Base-by-base conservation (phyloP, 1,139 yeast genomes). In the Meyerozyma sp. region DNA sequence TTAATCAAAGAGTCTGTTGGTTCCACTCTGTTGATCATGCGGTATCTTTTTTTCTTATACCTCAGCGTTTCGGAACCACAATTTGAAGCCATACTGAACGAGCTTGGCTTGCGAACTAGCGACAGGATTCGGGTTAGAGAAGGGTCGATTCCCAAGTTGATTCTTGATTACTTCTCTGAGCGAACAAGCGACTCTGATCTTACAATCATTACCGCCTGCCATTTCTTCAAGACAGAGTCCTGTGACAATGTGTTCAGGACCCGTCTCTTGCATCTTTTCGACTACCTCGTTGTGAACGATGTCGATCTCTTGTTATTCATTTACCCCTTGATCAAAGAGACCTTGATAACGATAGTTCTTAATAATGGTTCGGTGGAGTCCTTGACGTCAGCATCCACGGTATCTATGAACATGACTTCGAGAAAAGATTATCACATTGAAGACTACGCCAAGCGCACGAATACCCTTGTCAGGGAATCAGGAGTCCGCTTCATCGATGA, bases 1-100 rank as follows among this genome's bases (percentile, higher is more conserved):
- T 61, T 74, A 68, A 70, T 40, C 61, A 32, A 18, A 10, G 37
- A 20, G 11, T 10, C 26, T 20, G 37, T 23, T 8, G 21, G 26
- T 34, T 16, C 25, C 25, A 9, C 26, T 11, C 11, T 21, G 25
- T 10, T 18, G 26, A 68, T 48, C 45, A 64, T 50, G 53, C 75
- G 54, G 4, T 84, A 79, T 54, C 61, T 85, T 47, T 71, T 80
- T 40, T 73, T 84, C 53, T 59, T 84, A 11, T 85, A 70, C 58
- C 65, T 84, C 26, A 65, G 78, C 37, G 61, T 75, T 16, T 71
- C 77, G 11, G 77, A 75, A 29, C 57, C 63, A 2, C 80, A 79
- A 14, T 72, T 84, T 47, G 59, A 60, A 7, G 67, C 66, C 29
- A 63, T 69, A 34, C 51, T 83, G 45, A 63, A 68, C 43, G 75